These are phyloP conservation scores for Calycina herbarum DNA, from an alignment of 2,329 filamentous ascomycete genomes.

Conservation along the genomic window DNA sequence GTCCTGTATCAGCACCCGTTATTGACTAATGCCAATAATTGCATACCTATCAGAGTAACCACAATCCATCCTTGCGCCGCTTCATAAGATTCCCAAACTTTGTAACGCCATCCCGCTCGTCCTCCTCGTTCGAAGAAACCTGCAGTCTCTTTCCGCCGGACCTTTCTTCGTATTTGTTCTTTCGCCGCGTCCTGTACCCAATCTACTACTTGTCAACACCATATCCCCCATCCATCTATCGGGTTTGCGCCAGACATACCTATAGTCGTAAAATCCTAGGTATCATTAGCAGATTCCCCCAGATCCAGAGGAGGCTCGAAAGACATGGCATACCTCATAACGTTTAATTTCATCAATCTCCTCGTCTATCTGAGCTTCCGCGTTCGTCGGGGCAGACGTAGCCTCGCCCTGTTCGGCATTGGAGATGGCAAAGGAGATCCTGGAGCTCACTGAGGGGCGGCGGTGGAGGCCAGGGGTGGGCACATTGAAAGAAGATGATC, in stretches of 20 bases:
- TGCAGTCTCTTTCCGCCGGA: slow-evolving; percentile 69
- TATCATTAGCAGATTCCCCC: slow-evolving; percentile 18
- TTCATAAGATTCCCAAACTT: slow-evolving; percentile 84
- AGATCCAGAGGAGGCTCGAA: slow-evolving; percentile 8
- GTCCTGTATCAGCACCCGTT: slow-evolving; percentile 19
- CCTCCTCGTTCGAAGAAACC: slow-evolving; percentile 69
- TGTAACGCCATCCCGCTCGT: slow-evolving; percentile 74
- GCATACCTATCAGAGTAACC: slow-evolving; percentile 75
- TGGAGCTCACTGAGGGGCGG: slow-evolving; percentile 37
- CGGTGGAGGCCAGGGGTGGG: slow-evolving; percentile 29
- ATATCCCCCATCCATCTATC: slow-evolving; percentile 6
- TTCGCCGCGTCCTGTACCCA: slow-evolving; percentile 98
- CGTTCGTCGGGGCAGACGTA: slow-evolving; percentile 49
- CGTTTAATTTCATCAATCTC: slow-evolving; percentile 97
- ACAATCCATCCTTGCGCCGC: slow-evolving; percentile 98
- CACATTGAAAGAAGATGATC: slow-evolving; percentile 36
- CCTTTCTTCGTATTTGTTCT: slow-evolving; percentile 79
- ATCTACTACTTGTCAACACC: slow-evolving; percentile 56
- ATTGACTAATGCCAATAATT: background rate
- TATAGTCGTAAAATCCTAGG: slow-evolving; percentile 89
- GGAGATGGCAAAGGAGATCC: slow-evolving; percentile 68
- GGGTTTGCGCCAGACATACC: slow-evolving; percentile 44
- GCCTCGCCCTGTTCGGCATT: slow-evolving; percentile 62
- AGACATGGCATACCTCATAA: slow-evolving; percentile 66
- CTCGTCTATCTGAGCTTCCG: slow-evolving; percentile 76